Base-by-base conservation (phyloP, 1,284 basidiomycete genomes). In the Boletus sp. region DNA sequence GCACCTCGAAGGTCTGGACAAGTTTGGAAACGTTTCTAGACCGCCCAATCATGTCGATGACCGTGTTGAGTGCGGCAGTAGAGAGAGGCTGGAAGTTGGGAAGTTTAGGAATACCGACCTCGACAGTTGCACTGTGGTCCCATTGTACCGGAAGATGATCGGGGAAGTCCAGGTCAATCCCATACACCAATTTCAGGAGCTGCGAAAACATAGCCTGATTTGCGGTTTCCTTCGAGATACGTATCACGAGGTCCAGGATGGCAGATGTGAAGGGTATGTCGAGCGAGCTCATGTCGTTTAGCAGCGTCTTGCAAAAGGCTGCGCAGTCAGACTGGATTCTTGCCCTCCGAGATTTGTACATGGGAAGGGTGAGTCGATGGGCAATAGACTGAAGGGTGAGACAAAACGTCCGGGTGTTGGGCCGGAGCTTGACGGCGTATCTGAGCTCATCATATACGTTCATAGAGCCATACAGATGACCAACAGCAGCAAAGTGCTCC, bases 1-100 rank as follows among this genome's bases (percentile, higher is more conserved):
- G 75, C 19, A 86, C 81, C 57, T 90, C 88, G 57, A 89, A 91
- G 0, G 80, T 73, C 56, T 81, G 77, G 2, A 90, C 74, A 61
- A 90, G 75, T 57, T 79, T 81, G 3, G 84, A 80, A 41, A 85
- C 63, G 48, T 81, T 66, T 9, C 77, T 74, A 13, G 73, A 57
- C 9, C 74, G 73, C 8, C 86, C 87, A 5, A 88, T 73, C 57
- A 80, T 75, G 51, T 88, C 83, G 51, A 90, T 67, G 39, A 78
- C 78, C 12, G 80, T 85, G 61, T 89, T 89, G 30, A 90, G 74
- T 1, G 81, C 76, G 8, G 76, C 65, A 13, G 81, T 82, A n/a
- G 82, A 81, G 57, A 88, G 80, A 2, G 75, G 77, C 22, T 62
- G 56, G n/a, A 53, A 27, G 73, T 65, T 12, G 65, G 71, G 25